phyloP scores from a whole-genome alignment of 495 filamentous ascomycete genomes.

The Aspergillus steynii region DNA sequence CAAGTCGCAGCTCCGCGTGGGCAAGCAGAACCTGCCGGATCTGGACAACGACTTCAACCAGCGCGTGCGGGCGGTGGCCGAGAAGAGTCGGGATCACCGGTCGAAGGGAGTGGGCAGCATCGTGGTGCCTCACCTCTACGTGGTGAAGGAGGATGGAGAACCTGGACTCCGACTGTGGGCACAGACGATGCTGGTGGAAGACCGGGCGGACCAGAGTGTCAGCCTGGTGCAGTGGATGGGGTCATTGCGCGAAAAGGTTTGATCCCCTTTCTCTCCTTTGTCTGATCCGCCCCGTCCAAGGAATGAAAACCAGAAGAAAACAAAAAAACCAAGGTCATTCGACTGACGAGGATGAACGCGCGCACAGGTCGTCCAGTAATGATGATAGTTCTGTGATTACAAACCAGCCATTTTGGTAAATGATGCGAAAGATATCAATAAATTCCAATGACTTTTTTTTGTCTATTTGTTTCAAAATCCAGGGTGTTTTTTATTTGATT shows the following conservation, averaged over 20 bases:
- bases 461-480: neutral
- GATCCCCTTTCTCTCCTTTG: constrained; percentile 32
- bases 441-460: constrained; percentile 12
- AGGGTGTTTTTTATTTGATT: neutral
- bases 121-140: constrained; percentile 84
- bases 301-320: neutral
- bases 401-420: constrained; percentile 17
- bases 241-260: constrained; percentile 91
- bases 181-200: constrained; percentile 92
- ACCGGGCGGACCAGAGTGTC: constrained; percentile 88
- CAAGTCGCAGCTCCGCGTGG: constrained; percentile 78
- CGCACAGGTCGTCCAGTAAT: constrained; percentile 36
- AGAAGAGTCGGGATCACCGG: constrained; percentile 87
- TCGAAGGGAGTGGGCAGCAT: constrained; percentile 88
- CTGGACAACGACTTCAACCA: constrained; percentile 97
- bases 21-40: constrained; percentile 82
- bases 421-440: constrained; percentile 27
- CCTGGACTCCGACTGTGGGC: constrained; percentile 95
- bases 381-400: constrained; percentile 25
- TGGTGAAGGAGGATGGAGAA: constrained; percentile 94
- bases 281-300: neutral
- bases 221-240: constrained; percentile 94
- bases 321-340: constrained; percentile 14
- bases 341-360: constrained; percentile 29
- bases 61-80: constrained; percentile 80